phyloP scores from a whole-genome alignment of 306 rosid genomes.

The Cicer pinnatifidum region DNA sequence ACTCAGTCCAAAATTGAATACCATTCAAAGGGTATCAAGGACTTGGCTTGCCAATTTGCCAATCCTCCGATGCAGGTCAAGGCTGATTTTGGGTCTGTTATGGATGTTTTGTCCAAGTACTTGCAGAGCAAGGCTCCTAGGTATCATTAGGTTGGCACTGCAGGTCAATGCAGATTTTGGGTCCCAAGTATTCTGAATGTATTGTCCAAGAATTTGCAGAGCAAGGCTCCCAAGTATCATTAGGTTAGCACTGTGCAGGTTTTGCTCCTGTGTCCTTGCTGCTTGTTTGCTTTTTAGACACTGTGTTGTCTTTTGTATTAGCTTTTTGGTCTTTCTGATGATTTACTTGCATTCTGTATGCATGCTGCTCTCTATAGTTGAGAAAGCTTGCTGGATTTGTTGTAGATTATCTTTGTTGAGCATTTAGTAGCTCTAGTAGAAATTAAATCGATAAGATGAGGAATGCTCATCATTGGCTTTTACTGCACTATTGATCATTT shows the following conservation, averaged over 20 bases:
- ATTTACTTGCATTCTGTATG: conserved; percentile 44
- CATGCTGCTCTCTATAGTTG: conserved; percentile 31
- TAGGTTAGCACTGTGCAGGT: conserved; percentile 45
- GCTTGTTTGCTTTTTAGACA: conserved; percentile 31
- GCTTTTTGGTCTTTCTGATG: conserved; percentile 34
- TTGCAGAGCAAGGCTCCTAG: conserved; percentile 73
- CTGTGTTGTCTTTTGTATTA: conserved; percentile 33
- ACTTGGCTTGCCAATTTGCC: conserved; percentile 75
- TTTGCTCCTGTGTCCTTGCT: conserved; percentile 30
- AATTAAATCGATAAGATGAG: conserved; percentile 38
- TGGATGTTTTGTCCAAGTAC: conserved; percentile 87
- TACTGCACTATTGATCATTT: conserved; percentile 10
- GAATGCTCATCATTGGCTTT: conserved; percentile 30
- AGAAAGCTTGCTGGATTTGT: conserved; percentile 42
- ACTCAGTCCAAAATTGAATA: conserved; percentile 82
- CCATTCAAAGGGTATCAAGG: conserved; percentile 74
- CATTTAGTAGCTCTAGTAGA: conserved; percentile 32
- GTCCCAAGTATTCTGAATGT: conserved; percentile 75
- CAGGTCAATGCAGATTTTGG: conserved; percentile 74
- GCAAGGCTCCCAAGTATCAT: conserved; percentile 62
- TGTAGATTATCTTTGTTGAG: conserved; percentile 49
- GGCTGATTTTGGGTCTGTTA: conserved; percentile 84
- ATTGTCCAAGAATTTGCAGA: conserved; percentile 74
- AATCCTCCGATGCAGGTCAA: conserved; percentile 78
- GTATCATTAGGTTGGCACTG: conserved; percentile 47